Conservation (phyloP, 1,139 yeast species). For the Diutina rugosa region DNA sequence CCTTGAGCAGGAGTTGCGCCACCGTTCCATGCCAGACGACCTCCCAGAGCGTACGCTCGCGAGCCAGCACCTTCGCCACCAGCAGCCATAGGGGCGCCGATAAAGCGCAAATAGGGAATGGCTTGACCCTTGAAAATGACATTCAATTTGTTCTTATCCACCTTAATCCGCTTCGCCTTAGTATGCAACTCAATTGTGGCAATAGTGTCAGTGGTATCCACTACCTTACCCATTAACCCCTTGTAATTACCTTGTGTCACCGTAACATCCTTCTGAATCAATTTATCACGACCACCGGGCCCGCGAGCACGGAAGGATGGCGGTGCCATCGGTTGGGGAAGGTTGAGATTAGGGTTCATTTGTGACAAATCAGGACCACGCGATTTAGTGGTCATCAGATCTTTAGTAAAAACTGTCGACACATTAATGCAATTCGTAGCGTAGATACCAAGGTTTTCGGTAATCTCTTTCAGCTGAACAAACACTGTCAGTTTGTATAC, state of each 20-base stretch:
- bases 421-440: conserved; percentile 68
- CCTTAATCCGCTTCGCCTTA: conserved; percentile 77
- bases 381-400: conserved; percentile 41
- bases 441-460: conserved; percentile 87
- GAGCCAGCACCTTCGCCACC: conserved; percentile 11
- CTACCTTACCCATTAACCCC: conserved; percentile 87
- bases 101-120: conserved; percentile 72
- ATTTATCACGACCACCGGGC: conserved; percentile 62
- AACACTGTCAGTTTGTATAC: conserved; percentile 72
- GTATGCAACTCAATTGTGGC: conserved; percentile 94
- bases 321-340: conserved; percentile 19
- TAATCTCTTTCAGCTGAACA: conserved; percentile 62
- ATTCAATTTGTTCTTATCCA: conserved; percentile 63
- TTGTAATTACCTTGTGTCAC: conserved; percentile 86
- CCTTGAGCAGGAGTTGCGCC: conserved; percentile 13
- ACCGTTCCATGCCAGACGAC: conserved; percentile 23
- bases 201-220: conserved; percentile 81
- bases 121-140: conserved; percentile 55
- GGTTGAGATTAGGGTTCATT: conserved; percentile 74
- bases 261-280: conserved; percentile 73
- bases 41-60: conserved; percentile 34
- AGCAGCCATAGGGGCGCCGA: conserved; percentile 30
- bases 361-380: conserved; percentile 59
- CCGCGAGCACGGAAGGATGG: conserved; percentile 12
- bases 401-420: conserved; percentile 75